A percentile compares a stretch with the other conserved stretches of the same genome.
phyloP scores from a whole-genome alignment of 805 yeast genomes.

The Lipomyces orientalis region DNA sequence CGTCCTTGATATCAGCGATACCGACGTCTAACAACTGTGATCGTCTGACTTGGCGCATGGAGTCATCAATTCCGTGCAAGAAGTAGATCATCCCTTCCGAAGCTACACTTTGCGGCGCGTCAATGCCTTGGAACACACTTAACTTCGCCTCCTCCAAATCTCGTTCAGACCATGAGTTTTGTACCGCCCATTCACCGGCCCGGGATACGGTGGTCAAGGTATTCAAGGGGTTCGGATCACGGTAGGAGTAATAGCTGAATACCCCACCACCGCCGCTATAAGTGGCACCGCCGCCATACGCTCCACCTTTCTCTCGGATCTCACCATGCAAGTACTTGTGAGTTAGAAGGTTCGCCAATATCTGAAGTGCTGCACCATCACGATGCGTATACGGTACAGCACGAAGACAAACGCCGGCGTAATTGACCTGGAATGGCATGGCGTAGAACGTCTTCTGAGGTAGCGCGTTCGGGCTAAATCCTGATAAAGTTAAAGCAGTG shows the following conservation, averaged over 20 bases:
- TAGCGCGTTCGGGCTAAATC: conserved; percentile 1
- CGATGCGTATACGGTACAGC: conserved; percentile 70
- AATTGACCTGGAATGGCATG: conserved; percentile 88
- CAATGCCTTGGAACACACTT: conserved; percentile 87
- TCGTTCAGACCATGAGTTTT: conserved; percentile 58
- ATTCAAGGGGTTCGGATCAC: conserved; percentile 86
- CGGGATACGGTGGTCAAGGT: conserved; percentile 66
- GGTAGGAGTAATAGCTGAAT: conserved; percentile 82
- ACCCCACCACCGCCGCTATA: conserved; percentile 83
- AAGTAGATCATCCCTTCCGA: conserved; percentile 75
- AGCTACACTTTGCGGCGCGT: conserved; percentile 84
- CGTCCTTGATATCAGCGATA: conserved; percentile 65
- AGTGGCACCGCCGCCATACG: conserved; percentile 94
- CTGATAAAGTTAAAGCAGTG: conserved; percentile 31
- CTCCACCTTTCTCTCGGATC: conserved; percentile 94
- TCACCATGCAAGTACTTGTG: conserved; percentile 86
- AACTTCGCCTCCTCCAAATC: conserved; percentile 90
- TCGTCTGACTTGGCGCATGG: conserved; percentile 80
- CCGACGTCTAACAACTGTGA: conserved; percentile 70
- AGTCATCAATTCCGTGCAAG: conserved; percentile 73
- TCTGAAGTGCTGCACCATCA: conserved; percentile 87
- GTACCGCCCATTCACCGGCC: conserved; percentile 57
- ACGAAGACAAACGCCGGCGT: conserved; percentile 67
- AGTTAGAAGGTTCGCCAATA: conserved; percentile 78
- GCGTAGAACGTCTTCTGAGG: conserved; percentile 57